phyloP scores from a whole-genome alignment of 352 stramenopile species.

The Pythium utonaiense region DNA sequence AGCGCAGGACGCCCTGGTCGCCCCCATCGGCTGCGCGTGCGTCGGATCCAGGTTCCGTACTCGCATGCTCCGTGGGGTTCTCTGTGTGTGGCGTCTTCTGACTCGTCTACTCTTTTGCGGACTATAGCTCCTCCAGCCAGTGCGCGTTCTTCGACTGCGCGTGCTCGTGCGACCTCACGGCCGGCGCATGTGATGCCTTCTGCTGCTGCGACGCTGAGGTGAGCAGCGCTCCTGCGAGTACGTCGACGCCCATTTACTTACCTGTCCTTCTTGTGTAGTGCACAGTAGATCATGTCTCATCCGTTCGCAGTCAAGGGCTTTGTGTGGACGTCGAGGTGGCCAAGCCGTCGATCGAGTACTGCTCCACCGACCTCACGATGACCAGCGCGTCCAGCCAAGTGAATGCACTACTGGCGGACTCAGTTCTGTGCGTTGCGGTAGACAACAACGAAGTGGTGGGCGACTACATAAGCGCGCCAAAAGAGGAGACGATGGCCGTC shows the following conservation, averaged over 20 bases:
- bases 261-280: slow-evolving; percentile 22
- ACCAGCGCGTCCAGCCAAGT: slow-evolving; percentile 20
- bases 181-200: slow-evolving; percentile 38
- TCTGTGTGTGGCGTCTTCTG: no score
- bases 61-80: not conserved
- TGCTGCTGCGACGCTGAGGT: slow-evolving; percentile 52
- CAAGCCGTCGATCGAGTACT: slow-evolving; percentile 37
- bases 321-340: slow-evolving; percentile 20
- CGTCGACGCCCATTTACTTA: not conserved
- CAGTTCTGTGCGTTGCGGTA: slow-evolving; percentile 40
- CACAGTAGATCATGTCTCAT: slow-evolving; percentile 21
- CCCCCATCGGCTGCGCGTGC: slow-evolving; percentile 42
- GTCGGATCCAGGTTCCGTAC: slow-evolving; percentile 27
- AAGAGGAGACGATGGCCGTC: slow-evolving; percentile 32
- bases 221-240: not conserved
- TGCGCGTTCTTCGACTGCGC: slow-evolving; percentile 41
- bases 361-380: slow-evolving; percentile 32
- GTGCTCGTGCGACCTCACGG: slow-evolving; percentile 45
- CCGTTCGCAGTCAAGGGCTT: slow-evolving; percentile 16
- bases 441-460: slow-evolving; percentile 49
- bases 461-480: slow-evolving; percentile 26
- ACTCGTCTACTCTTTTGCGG: no score
- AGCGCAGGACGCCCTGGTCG: slow-evolving; percentile 20
- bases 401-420: slow-evolving; percentile 38
- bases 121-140: slow-evolving; percentile 5